Base-by-base conservation (phyloP, 1,139 yeast genomes). In the Magnusiomyces fungicola region DNA sequence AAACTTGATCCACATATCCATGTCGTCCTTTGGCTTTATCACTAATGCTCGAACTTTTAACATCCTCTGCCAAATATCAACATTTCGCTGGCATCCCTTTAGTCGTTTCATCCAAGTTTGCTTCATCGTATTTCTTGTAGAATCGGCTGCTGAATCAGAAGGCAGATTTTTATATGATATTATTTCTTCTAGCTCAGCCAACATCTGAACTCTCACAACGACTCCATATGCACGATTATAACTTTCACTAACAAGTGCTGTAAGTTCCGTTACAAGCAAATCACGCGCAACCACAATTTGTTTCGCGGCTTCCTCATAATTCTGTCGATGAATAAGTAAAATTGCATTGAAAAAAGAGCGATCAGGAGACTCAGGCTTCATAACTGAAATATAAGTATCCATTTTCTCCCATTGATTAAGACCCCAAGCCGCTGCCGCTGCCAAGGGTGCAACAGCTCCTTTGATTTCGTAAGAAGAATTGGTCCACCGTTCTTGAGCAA, bases 361-460 rank as follows among this genome's bases (percentile, higher is more conserved):
- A 61, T 94, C 97, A 0, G 97, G 96, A 2, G 96, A 86, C 56
- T 88, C 96, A 1, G 80, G 71, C 57, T 88, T 88, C 95, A 94
- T 88, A 0, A 86, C 96, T 54, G 80, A 74, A 51, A 90, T 89
- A 61, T 90, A 94, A 9, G 85, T 78, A 61, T 88, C 97, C 92
- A 94, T 90, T 60, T 88, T 75, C 60, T 89, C 97, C 98, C 98
- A 94, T 64, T 88, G 94, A 1, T 92, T 92, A 45, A 92, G 72
- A n/a, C 97, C 97, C 98, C 98, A 92, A 0, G 97, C 88, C 0
- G 98, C 97, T 2, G 97, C 97, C 0, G 97, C 98, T 0, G 98
- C 98, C 49, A 94, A 70, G 0, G 98, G 98, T 1, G 98, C 97
- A 57, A 94, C 90, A n/a, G 83, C 79, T 53, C 96, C 72, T 59